Percentiles rank a stretch among this genome's conserved stretches.
These are phyloP conservation scores for Exophiala viscosa DNA, from an alignment of 2,329 filamentous ascomycete genomes.

Conservation along the genomic window DNA sequence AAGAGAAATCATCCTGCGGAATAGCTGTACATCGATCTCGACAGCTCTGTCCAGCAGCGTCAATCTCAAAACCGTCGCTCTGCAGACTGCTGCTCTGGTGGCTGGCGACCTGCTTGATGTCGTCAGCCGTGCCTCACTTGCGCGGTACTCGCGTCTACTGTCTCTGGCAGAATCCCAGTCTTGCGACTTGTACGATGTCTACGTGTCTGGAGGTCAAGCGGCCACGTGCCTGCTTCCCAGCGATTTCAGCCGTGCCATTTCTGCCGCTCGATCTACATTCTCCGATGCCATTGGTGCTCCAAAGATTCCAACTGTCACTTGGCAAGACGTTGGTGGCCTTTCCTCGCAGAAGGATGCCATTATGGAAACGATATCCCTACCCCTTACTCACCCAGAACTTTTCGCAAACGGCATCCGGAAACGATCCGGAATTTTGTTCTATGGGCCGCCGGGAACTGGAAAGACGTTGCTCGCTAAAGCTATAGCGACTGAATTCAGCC, in stretches of 20 bases:
- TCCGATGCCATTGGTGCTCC: constrained; percentile 95
- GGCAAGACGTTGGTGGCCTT: constrained; percentile 92
- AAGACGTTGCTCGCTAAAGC: constrained; percentile 92
- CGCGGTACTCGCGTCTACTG: constrained; percentile 71
- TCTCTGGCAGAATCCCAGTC: constrained; percentile 53
- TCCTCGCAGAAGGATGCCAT: constrained; percentile 96
- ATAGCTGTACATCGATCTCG: constrained; percentile 71
- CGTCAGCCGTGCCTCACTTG: constrained; percentile 80
- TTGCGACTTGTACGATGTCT: constrained; percentile 59
- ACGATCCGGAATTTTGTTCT: constrained; percentile 87
- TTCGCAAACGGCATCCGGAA: constrained; percentile 99
- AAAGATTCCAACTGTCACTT: constrained; percentile 95
- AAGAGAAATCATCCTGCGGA: constrained; percentile 78
- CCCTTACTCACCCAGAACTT: constrained; percentile 83
- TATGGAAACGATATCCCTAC: constrained; percentile 91
- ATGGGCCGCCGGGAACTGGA: constrained; percentile 84
- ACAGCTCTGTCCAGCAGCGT: constrained; percentile 78
- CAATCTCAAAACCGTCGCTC: constrained; percentile 76
- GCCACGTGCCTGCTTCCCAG: constrained; percentile 73
- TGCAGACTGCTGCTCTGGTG: constrained; percentile 93
- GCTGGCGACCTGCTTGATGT: constrained; percentile 93
- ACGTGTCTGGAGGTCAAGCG: constrained; percentile 77
- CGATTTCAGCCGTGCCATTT: constrained; percentile 90
- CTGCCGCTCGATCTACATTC: constrained; percentile 95
- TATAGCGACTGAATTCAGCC: constrained; percentile 86